Base-by-base conservation (phyloP, 192 early-diverging fungal genomes). In the Backusella luteola region DNA sequence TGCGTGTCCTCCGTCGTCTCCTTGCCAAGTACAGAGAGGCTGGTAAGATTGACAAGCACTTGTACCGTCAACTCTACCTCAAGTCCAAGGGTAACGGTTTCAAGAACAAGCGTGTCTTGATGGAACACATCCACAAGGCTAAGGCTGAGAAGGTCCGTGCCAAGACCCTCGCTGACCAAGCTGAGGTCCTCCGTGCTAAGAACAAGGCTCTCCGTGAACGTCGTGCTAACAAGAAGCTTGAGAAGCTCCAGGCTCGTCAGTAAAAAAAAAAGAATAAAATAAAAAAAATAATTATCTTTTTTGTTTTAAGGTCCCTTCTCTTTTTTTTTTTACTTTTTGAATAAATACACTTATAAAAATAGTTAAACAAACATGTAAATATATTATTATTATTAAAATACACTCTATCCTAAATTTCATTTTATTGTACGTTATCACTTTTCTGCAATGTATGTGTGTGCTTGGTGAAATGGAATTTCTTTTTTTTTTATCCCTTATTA, bases 61-160 rank as follows among this genome's bases (percentile, higher is more conserved):
- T 99, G 93, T 93, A 90, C 52, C 97, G 96, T 88, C 85, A 89
- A 81, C 90, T 99, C 80, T 99, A 99, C 92, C 84, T 97, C 85
- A 98, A 97, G 92, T 89, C 96, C 76, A 99, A 99, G 95, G 97
- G 97, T 97, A 98, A 97, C 89, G 95, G 95, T 73, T 99, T 99
- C 91, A 99, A 99, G 94, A 99, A 97, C 95, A 99, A 99, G 94
- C 94, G 97, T 88, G 97, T 99, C 76, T 85, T 99, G 59, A 99
- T 99, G 95, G 97, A 99, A 89, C 95, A 94, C 89, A 99, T 99
- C 88, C 96, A 98, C 92, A 97, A 97, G 91, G 94, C 93, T 82
- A 99, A 99, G 94, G 95, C 97, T 67, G 96, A 99, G 90, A 96
- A 98, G 87, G 87, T 93, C 75, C 94, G 97, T 91, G 88, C 91